Evolutionary conservation across 75 land plant species (phyloP), one percentile per base, ranked within the genome.

Genomic region (Gnetum montanum): DNA sequence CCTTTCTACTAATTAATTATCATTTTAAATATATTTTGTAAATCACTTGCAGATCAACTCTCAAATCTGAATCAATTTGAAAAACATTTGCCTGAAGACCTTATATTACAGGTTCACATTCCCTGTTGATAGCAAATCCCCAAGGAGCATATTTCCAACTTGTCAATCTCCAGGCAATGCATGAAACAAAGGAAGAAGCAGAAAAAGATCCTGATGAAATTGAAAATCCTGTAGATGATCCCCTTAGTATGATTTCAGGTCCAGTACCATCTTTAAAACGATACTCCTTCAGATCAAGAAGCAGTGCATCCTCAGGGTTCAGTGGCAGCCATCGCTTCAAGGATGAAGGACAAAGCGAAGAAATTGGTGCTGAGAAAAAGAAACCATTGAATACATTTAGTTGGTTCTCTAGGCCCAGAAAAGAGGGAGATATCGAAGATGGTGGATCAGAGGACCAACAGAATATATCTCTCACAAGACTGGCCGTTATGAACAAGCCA

Each of bases 111-210:
- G 97, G 98, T 25, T 49, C 84, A 29, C 98, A 93, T 59, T 52
- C 75, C 10, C 80, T 80, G 52, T 75, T 93, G 13, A 60, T 88
- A 6, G 44, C 54, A 20, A 71, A 82, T 38, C 69, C 86, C 43
- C 57, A 79, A 19, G 90, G 98, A 43, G 90, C 90, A 23, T 93
- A 88, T 48, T 74, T 80, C 40, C 98, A 88, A 53, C 89, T 93
- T 31, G 69, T 85, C 41, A 74, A 65, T 13, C 54, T 88, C 52
- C 98, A 93, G 59, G 83, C 87, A 44, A 61, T 64, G 49, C 69
- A 71, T 34, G 48, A 70, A 48, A 22, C 67, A 24, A 76, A 81
- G 36, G 57, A 67, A 37, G 31, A 22, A 18, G 33, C 13, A 8
- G 4, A 4, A 50, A 48, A 57, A 49, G 60, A 57, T 0, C 54